phyloP scores from a whole-genome alignment of 495 filamentous ascomycete genomes.

The Glarea lozoyensis region DNA sequence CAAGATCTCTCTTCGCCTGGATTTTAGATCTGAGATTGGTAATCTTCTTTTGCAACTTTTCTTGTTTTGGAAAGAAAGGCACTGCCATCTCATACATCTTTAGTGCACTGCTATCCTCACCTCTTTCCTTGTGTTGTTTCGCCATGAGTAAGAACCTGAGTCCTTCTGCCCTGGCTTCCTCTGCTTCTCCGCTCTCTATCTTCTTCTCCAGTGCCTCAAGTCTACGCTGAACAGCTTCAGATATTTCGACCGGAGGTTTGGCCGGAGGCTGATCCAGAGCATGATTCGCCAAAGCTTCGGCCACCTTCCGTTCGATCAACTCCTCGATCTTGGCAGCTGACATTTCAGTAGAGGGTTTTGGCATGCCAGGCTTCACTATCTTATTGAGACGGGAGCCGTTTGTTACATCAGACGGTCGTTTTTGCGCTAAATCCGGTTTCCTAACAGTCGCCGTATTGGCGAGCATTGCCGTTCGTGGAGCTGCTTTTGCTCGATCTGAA shows the following conservation, averaged over 20 bases:
- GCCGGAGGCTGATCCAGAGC: slow-evolving; percentile 39
- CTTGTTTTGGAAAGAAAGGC: slow-evolving; percentile 78
- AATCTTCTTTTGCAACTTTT: slow-evolving; percentile 75
- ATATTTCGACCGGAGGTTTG: slow-evolving; percentile 48
- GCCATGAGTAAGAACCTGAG: slow-evolving; percentile 81
- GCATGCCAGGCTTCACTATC: slow-evolving; percentile 23
- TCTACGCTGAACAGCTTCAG: slow-evolving; percentile 68
- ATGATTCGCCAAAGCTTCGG: slow-evolving; percentile 73
- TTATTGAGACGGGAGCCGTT: slow-evolving; percentile 30
- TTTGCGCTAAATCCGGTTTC: slow-evolving; percentile 28
- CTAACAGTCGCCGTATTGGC: slow-evolving; percentile 27
- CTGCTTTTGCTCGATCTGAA: slow-evolving; percentile 53
- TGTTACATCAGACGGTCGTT: slow-evolving; percentile 32
- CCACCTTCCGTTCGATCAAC: slow-evolving; percentile 83
- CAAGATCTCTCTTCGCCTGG: slow-evolving; percentile 29
- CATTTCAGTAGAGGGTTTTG: slow-evolving; percentile 35
- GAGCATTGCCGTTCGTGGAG: slow-evolving; percentile 19
- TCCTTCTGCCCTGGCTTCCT: slow-evolving; percentile 70
- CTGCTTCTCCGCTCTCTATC: slow-evolving; percentile 51
- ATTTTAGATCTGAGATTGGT: slow-evolving; percentile 54
- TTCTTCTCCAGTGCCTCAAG: slow-evolving; percentile 78
- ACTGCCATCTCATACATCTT: slow-evolving; percentile 80
- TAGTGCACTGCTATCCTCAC: slow-evolving; percentile 69
- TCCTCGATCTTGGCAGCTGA: slow-evolving; percentile 79
- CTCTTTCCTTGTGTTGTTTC: slow-evolving; percentile 77